phyloP scores from a whole-genome alignment of 352 stramenopile genomes.

The Phytophthora sp. region DNA sequence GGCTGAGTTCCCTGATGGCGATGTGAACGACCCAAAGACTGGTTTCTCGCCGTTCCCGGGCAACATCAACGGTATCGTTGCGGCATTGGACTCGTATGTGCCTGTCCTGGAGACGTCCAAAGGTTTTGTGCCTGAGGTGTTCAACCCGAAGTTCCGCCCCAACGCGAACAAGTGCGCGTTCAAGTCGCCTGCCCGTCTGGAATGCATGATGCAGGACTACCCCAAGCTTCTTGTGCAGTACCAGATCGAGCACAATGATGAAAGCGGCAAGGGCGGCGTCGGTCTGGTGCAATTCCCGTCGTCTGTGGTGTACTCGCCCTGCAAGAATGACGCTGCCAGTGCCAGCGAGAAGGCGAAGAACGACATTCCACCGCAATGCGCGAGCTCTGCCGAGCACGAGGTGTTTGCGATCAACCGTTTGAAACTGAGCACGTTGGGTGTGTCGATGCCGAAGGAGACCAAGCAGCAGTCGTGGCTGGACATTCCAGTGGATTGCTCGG shows the following conservation, averaged over 20 bases:
- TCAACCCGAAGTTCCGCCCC: slow-evolving; percentile 67
- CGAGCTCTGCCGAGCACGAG: slow-evolving; percentile 70
- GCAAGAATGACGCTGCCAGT: slow-evolving; percentile 72
- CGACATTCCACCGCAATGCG: slow-evolving; percentile 69
- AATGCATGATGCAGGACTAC: slow-evolving; percentile 87
- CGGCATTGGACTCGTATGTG: slow-evolving; percentile 56
- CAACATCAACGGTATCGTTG: slow-evolving; percentile 80
- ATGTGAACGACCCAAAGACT: slow-evolving; percentile 63
- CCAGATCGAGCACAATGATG: slow-evolving; percentile 23
- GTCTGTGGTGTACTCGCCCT: slow-evolving; percentile 72
- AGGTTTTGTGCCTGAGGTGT: slow-evolving; percentile 70
- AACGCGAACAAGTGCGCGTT: slow-evolving; percentile 46
- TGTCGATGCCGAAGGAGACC: slow-evolving; percentile 18
- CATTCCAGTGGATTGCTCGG: slow-evolving; percentile 50
- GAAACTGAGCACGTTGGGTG: slow-evolving; percentile 42
- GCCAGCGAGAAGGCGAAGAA: slow-evolving; percentile 54
- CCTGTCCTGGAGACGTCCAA: slow-evolving; percentile 49
- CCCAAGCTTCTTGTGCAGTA: slow-evolving; percentile 63
- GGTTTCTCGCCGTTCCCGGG: slow-evolving; percentile 68
- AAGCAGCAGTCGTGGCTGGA: slow-evolving; percentile 46
- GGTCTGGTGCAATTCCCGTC: slow-evolving; percentile 65
- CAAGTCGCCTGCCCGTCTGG: slow-evolving; percentile 67
- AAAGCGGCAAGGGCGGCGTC: slow-evolving; percentile 23
- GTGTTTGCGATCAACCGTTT: slow-evolving; percentile 54
- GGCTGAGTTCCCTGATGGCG: slow-evolving; percentile 55